Conservation (phyloP, 1,139 yeast genomes). For the Pichia terricola region DNA sequence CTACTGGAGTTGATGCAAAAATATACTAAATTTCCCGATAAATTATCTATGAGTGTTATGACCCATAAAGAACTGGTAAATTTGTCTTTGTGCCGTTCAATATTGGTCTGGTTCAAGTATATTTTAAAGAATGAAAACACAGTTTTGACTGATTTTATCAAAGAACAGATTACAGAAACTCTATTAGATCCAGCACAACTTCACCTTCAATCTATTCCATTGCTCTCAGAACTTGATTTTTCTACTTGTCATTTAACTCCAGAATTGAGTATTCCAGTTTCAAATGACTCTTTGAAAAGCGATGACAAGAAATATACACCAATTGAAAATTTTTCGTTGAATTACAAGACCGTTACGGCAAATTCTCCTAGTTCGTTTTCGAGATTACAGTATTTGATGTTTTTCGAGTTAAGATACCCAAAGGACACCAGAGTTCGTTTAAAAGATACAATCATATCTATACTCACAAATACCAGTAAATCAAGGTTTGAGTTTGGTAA, state of each 20-base stretch:
- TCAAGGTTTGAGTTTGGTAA: constrained; percentile 40
- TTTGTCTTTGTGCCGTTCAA: constrained; percentile 3
- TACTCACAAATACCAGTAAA: constrained; percentile 39
- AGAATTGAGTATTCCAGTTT: not conserved
- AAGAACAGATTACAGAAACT: constrained; percentile 8
- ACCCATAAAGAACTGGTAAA: constrained; percentile 5
- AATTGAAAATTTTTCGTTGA: not conserved
- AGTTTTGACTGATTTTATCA: constrained; percentile 10
- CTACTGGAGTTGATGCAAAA: not conserved
- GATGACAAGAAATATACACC: not conserved
- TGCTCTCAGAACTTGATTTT: constrained; percentile 1
- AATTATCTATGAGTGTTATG: constrained; percentile 2
- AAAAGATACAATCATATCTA: constrained; percentile 41
- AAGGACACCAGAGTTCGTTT: constrained; percentile 39
- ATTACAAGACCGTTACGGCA: not conserved
- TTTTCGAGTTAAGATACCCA: constrained; percentile 49
- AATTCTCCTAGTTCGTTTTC: constrained; percentile 8
- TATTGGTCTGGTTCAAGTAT: constrained; percentile 10
- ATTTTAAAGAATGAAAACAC: constrained; percentile 11
- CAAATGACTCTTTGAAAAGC: not conserved
- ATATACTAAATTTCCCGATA: not conserved
- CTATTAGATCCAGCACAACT: constrained; percentile 10
- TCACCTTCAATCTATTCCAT: constrained; percentile 7
- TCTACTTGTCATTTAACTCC: not conserved
- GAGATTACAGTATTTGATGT: constrained; percentile 22